Evolutionary conservation across 2,329 filamentous ascomycete genomes (phyloP).

Genomic region (Cephalotrichum gorgonifer): DNA sequence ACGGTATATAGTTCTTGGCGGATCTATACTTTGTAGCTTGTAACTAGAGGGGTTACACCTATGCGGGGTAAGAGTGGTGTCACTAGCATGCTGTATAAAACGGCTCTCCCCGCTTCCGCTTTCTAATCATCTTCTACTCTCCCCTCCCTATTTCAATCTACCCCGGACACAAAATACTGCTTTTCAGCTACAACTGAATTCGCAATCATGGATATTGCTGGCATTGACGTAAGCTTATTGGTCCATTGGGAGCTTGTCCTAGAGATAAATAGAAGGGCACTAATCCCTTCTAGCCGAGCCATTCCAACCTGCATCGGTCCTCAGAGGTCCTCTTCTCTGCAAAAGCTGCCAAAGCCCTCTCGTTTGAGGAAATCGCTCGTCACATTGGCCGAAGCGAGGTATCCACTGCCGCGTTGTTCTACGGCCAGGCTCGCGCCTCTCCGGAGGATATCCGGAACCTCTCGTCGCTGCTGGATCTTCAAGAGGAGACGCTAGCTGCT

Average conservation of each 20-base stretch:
- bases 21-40: not conserved
- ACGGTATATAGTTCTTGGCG: not conserved
- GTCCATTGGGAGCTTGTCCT: no score
- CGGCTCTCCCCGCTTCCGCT: not conserved
- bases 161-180: not conserved
- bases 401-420: constrained; percentile 80
- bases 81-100: not conserved
- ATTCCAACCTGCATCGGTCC: constrained; percentile 48
- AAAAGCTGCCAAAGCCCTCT: constrained; percentile 65
- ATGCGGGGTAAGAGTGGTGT: not conserved
- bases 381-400: constrained; percentile 72
- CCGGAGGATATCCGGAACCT: constrained; percentile 58
- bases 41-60: not conserved
- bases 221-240: not conserved
- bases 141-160: not conserved
- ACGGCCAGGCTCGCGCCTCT: constrained; percentile 70
- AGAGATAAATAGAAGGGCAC: not conserved
- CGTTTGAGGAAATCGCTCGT: constrained; percentile 68
- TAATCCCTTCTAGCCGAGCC: not conserved
- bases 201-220: no score
- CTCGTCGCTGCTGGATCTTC: constrained; percentile 52
- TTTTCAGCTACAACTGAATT: no score
- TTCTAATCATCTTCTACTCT: not conserved
- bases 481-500: constrained; percentile 41
- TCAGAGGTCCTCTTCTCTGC: constrained; percentile 68